Evolutionary conservation across 306 rosid genomes (phyloP), one percentile per base, ranked within the genome.

Genomic region (Echinosophora koreensis): DNA sequence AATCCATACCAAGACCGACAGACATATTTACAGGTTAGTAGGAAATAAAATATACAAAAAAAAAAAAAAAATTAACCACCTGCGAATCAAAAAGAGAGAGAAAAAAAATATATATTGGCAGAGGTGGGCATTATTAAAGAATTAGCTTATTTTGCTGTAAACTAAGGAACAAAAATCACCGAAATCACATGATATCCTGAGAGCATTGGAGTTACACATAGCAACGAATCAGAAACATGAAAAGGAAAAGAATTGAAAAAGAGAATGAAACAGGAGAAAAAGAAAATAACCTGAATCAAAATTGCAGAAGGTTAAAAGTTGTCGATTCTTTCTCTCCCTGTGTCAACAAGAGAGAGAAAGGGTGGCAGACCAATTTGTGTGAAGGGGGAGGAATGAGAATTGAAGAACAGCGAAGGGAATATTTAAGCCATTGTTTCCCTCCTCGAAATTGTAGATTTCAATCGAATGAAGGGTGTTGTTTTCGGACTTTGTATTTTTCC

Each of bases 281-380:
- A 13, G 12, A 39, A 0, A 28, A 3, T 34, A 77, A 41, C 82
- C 82, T 70, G 82, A 10, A 7, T 7, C 3, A 16, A 18, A 60
- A 52, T n/a, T n/a, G 69, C 6, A 55, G 54, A 6, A 66, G 58
- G 64, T 47, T 0, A 2, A 18, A 62, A 9, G 14, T 52, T 61
- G 10, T 38, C 14, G 16, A 0, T 17, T 46, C 17, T 35, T 15
- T 49, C 58, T 46, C 71, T 46, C 18, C 46, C 42, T 17, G 35
- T 46, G 28, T 66, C 1, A 41, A 41, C 46, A 41, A 41, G 39
- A 42, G 56, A 67, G 44, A 35, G 63, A 51, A 5, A 35, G 34
- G 30, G 61, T 3, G 34, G 49, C 34, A 4, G 7, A 0, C 11
- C 16, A 32, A 27, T 32, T 10, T 54, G 37, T 35, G 34, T 6